Conservation (phyloP, 2,329 filamentous ascomycete genomes). For the Stagonosporopsis rhizophila region DNA sequence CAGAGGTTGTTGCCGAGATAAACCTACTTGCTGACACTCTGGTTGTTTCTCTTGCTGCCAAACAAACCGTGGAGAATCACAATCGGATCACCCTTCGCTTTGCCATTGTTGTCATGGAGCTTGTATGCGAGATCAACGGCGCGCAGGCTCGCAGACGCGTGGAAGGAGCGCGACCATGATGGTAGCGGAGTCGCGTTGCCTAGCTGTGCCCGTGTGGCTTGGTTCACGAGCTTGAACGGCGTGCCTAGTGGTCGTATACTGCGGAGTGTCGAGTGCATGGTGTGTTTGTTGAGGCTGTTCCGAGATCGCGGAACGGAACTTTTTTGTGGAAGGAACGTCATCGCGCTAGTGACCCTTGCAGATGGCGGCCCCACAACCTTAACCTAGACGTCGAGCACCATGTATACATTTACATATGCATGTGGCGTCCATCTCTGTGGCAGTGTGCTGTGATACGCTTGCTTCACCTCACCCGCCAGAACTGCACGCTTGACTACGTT, state of each 20-base stretch:
- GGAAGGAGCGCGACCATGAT: slow-evolving; percentile 39
- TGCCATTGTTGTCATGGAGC: slow-evolving; percentile 45
- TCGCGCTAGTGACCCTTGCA: slow-evolving; percentile 15
- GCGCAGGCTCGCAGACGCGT: slow-evolving; percentile 32
- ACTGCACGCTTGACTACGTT: too few relatives aligned
- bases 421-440: too few relatives aligned
- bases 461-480: too few relatives aligned
- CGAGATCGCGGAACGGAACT: slow-evolving; percentile 18
- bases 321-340: slow-evolving; percentile 19
- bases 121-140: slow-evolving; percentile 45
- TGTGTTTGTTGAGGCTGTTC: slow-evolving; percentile 15
- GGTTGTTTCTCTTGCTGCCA: slow-evolving; percentile 93
- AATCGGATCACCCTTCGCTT: slow-evolving; percentile 67
- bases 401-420: too few relatives aligned
- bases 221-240: slow-evolving; percentile 17
- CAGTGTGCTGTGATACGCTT: too few relatives aligned
- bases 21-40: slow-evolving; percentile 85
- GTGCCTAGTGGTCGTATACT: slow-evolving; percentile 18
- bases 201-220: slow-evolving; percentile 5
- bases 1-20: not conserved
- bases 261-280: slow-evolving; percentile 23
- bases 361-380: not conserved
- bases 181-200: slow-evolving; percentile 13
- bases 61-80: slow-evolving; percentile 93
- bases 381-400: not conserved